A percentile compares a stretch with the other conserved stretches of the same genome.
These are phyloP conservation scores for Botryosphaeria dothidea DNA, from an alignment of 2,329 filamentous ascomycete species.

Conservation along the genomic window DNA sequence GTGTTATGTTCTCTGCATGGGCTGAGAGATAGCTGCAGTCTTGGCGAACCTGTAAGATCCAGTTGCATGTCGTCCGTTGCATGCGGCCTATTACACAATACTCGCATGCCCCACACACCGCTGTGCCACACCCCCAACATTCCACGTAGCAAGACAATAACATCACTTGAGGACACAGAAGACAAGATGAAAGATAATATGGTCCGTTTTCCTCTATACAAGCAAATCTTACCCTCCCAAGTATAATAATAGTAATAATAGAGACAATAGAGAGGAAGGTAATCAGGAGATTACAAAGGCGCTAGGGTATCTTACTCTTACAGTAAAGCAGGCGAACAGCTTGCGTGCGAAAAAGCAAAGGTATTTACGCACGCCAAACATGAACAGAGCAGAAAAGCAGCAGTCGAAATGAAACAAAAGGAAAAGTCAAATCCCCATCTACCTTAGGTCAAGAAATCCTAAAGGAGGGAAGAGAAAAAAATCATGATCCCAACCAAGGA, in stretches of 20 bases:
- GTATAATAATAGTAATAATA: not conserved
- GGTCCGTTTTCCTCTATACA: not conserved
- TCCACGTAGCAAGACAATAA: too few relatives aligned
- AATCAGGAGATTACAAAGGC: not conserved
- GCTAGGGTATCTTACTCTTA: constrained; percentile 16
- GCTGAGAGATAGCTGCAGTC: too few relatives aligned
- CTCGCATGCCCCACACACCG: too few relatives aligned
- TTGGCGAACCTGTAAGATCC: too few relatives aligned
- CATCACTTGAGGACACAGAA: too few relatives aligned
- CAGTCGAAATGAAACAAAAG: not conserved
- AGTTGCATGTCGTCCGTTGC: too few relatives aligned
- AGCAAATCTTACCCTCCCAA: not conserved
- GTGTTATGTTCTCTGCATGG: too few relatives aligned
- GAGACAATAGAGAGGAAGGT: not conserved
- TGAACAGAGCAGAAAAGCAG: not conserved
- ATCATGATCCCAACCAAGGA: not conserved
- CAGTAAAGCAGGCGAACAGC: not conserved
- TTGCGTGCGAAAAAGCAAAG: not conserved
- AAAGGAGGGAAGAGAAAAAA: not conserved
- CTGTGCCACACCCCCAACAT: too few relatives aligned
- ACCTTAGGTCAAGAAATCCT: not conserved
- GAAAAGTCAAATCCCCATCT: not conserved
- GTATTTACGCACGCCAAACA: not conserved
- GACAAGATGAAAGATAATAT: too few relatives aligned
- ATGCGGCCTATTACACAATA: too few relatives aligned